A percentile compares a stretch with the other conserved stretches of the same genome.
These are phyloP conservation scores for Graphilbum ipis-grandicollis DNA, from an alignment of 2,329 filamentous ascomycete genomes.

Conservation along the genomic window DNA sequence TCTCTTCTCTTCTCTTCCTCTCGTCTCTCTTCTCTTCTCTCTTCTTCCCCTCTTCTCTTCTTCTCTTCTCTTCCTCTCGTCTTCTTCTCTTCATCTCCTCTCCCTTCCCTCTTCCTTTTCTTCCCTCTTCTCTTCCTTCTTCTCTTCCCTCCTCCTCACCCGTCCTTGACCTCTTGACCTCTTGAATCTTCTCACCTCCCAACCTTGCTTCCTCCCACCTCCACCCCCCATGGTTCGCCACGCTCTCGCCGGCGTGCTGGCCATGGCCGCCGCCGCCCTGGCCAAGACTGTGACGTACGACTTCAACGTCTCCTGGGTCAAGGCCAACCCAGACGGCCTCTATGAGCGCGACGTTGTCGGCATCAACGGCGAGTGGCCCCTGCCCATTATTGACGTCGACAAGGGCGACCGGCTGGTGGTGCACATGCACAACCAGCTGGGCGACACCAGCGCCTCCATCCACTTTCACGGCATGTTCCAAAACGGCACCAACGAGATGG, in stretches of 20 bases:
- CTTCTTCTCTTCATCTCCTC: neutral
- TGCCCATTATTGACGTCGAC: conserved; percentile 45
- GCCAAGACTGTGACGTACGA: conserved; percentile 35
- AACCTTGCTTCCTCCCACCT: too few species aligned
- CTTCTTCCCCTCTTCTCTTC: neutral
- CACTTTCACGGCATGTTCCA: conserved; percentile 58
- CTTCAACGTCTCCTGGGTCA: conserved; percentile 57
- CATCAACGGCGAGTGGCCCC: conserved; percentile 62
- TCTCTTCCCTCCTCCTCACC: neutral
- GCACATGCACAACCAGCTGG: conserved; percentile 39
- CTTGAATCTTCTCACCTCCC: too few species aligned
- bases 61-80: neutral
- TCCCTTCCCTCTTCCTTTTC: neutral
- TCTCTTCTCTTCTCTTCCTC: neutral
- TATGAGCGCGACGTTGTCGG: conserved; percentile 51
- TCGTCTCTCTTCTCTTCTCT: neutral
- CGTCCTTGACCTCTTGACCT: neutral
- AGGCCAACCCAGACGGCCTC: conserved; percentile 52
- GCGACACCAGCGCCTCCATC: conserved; percentile 44
- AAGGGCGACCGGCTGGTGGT: conserved; percentile 45
- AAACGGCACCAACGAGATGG: conserved; percentile 52
- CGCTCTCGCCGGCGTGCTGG: conserved; percentile 3
- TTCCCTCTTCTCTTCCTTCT: neutral
- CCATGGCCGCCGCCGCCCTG: conserved; percentile 12
- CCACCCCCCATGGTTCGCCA: conserved; percentile 5